A percentile compares a stretch with the other conserved stretches of the same genome.
Conservation (phyloP, 495 filamentous ascomycete species). For the Podospora sp. region DNA sequence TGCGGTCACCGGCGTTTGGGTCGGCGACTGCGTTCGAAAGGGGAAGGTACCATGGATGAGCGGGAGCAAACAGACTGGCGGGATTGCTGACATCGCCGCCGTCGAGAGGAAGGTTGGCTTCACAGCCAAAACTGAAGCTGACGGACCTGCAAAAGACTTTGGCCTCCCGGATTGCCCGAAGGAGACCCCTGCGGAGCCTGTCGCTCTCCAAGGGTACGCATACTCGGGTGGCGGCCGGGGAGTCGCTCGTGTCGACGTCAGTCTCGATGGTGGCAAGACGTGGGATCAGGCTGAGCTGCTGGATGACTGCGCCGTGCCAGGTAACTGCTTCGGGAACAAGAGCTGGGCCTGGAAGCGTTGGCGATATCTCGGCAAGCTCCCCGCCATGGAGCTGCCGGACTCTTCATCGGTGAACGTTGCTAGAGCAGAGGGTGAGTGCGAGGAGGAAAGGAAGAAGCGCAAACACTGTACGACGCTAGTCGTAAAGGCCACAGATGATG, state of each 20-base stretch:
- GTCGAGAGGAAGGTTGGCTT: conserved; percentile 27
- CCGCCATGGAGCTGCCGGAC: conserved; percentile 9
- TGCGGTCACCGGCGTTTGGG: conserved; percentile 48
- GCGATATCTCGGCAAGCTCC: conserved; percentile 41
- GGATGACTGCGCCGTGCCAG: conserved; percentile 39
- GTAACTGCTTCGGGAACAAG: conserved; percentile 39
- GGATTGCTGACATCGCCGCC: conserved; percentile 25
- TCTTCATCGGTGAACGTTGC: background rate
- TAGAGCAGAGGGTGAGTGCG: background rate
- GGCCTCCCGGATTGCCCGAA: background rate
- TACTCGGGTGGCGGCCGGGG: conserved; percentile 62
- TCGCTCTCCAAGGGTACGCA: conserved; percentile 58
- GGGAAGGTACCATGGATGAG: conserved; percentile 54
- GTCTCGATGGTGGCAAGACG: conserved; percentile 54
- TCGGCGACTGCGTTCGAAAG: conserved; percentile 51
- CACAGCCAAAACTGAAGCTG: conserved; percentile 1
- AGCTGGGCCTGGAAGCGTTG: conserved; percentile 61
- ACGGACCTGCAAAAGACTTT: background rate
- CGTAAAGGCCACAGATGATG: conserved; percentile 61
- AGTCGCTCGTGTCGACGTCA: conserved; percentile 59
- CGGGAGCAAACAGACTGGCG: background rate
- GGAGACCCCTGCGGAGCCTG: conserved; percentile 27
- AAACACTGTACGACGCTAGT: conserved; percentile 46
- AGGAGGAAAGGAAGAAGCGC: background rate
- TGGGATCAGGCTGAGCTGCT: conserved; percentile 58